Percentiles rank a stretch among this genome's conserved stretches.
phyloP scores from a whole-genome alignment of 148 eudicot genomes.

The Chenopodium berlandieri region DNA sequence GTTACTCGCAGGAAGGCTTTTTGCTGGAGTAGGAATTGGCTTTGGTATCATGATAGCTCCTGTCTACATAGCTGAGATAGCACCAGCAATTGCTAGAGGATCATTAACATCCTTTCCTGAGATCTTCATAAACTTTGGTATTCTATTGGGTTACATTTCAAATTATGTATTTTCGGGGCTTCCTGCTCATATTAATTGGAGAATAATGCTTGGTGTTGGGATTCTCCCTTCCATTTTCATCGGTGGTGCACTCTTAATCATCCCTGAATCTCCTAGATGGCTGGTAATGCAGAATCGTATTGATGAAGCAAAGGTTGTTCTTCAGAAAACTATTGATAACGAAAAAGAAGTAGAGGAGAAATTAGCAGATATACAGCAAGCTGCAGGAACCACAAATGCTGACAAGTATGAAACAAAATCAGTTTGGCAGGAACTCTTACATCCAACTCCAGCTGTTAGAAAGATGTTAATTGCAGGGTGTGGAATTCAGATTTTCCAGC shows the following conservation, averaged over 20 bases:
- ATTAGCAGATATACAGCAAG: slow-evolving; percentile 62
- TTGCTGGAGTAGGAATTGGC: slow-evolving; percentile 84
- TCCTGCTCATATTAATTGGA: slow-evolving; percentile 62
- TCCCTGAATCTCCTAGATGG: slow-evolving; percentile 97
- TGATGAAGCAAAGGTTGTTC: slow-evolving; percentile 68
- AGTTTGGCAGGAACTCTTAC: slow-evolving; percentile 63
- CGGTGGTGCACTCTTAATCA: slow-evolving; percentile 60
- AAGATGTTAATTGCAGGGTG: slow-evolving; percentile 73
- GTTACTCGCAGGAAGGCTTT: slow-evolving; percentile 62
- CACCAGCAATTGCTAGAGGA: slow-evolving; percentile 74
- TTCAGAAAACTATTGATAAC: slow-evolving; percentile 50
- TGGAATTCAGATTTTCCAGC: slow-evolving; percentile 88
- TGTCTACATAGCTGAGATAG: slow-evolving; percentile 81
- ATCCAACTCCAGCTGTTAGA: slow-evolving; percentile 59
- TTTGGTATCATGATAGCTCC: slow-evolving; percentile 87
- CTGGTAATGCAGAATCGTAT: slow-evolving; percentile 72
- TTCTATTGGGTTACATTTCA: slow-evolving; percentile 80
- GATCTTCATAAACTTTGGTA: slow-evolving; percentile 76
- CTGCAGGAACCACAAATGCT: slow-evolving; percentile 39
- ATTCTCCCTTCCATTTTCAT: slow-evolving; percentile 73
- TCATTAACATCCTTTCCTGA: slow-evolving; percentile 90
- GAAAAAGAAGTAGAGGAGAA: slow-evolving; percentile 70
- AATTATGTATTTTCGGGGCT: slow-evolving; percentile 76
- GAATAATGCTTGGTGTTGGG: slow-evolving; percentile 88
- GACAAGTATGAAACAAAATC: slow-evolving; percentile 49